A percentile compares a stretch with the other conserved stretches of the same genome.
phyloP scores from a whole-genome alignment of 345 rosid genomes.

The Draba incana region DNA sequence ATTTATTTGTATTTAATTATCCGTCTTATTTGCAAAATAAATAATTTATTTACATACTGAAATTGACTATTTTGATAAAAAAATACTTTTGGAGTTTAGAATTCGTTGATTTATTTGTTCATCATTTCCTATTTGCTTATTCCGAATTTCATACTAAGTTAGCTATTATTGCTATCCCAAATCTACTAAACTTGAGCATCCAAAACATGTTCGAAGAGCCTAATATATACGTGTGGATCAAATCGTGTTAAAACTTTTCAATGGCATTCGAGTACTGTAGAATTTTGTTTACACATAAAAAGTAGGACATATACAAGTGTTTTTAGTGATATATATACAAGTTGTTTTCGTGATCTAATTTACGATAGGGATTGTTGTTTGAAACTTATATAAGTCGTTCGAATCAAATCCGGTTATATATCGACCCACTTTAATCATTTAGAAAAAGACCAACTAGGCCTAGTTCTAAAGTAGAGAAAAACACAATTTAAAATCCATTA shows the following conservation, averaged over 20 bases:
- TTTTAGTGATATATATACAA: not conserved
- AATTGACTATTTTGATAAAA: no score
- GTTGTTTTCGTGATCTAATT: constrained; percentile 29
- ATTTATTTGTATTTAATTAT: no score
- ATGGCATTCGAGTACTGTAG: not conserved
- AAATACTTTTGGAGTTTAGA: no score
- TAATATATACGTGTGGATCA: not conserved
- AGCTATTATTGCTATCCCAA: not conserved
- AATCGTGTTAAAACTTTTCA: not conserved
- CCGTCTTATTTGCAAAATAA: no score
- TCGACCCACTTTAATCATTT: constrained; percentile 39
- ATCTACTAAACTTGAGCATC: not conserved
- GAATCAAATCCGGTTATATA: constrained; percentile 26
- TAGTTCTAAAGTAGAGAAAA: constrained; percentile 21
- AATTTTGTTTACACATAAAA: not conserved
- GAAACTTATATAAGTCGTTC: constrained; percentile 26
- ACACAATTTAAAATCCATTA: not conserved
- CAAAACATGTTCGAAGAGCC: not conserved
- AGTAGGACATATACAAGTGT: not conserved
- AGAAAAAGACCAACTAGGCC: constrained; percentile 39
- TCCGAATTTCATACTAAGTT: no score
- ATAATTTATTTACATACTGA: no score
- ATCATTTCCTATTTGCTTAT: no score
- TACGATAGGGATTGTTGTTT: constrained; percentile 26
- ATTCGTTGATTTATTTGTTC: no score